These are phyloP conservation scores for Hamigera avellanea DNA, from an alignment of 495 filamentous ascomycete genomes.

Conservation along the genomic window DNA sequence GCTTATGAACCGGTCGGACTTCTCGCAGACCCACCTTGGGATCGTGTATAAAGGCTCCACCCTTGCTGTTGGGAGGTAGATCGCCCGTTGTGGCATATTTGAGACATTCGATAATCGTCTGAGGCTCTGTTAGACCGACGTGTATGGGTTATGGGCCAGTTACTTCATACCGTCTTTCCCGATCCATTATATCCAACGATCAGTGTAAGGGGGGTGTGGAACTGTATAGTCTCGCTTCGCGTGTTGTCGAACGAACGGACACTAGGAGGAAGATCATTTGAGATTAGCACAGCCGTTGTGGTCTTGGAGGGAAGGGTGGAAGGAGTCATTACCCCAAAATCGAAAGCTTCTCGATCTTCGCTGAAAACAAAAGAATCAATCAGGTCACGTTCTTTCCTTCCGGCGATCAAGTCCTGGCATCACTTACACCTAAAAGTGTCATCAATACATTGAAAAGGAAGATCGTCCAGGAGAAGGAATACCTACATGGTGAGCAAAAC, in stretches of 20 bases:
- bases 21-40: constrained; percentile 48
- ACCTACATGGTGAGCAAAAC: no score
- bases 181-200: constrained; percentile 97
- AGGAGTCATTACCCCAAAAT: constrained; percentile 51
- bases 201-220: constrained; percentile 80
- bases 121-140: constrained; percentile 1
- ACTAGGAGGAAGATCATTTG: constrained; percentile 25
- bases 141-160: neutral
- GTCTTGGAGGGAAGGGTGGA: neutral
- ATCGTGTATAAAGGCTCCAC: constrained; percentile 93
- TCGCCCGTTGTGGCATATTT: constrained; percentile 97
- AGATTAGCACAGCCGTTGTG: no score
- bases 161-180: constrained; percentile 62
- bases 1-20: no score
- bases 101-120: constrained; percentile 97
- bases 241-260: constrained; percentile 85
- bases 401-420: constrained; percentile 1
- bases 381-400: constrained; percentile 2
- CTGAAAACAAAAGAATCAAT: constrained; percentile 12
- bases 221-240: constrained; percentile 70
- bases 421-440: constrained; percentile 11
- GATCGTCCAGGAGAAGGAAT: no score
- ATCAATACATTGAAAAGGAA: no score
- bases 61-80: constrained; percentile 84
- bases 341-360: constrained; percentile 81